Base-by-base conservation (phyloP, 352 stramenopile genomes). In the Phytophthora fragariae region DNA sequence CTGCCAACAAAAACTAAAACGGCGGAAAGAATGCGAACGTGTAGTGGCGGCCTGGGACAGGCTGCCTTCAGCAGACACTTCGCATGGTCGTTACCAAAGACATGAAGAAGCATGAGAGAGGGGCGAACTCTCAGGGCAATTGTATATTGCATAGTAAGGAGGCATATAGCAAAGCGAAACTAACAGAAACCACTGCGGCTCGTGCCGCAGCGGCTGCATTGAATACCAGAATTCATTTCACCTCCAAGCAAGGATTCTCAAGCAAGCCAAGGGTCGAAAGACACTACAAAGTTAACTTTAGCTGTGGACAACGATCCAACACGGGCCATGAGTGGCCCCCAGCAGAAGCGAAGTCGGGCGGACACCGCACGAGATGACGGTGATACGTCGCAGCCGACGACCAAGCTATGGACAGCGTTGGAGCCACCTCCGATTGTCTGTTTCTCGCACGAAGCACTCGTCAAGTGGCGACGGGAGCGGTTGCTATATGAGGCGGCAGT, bases 181-280 rank as follows among this genome's bases (percentile, higher is more conserved):
- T 27, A 27, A 27, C 24, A 27, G 24, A 27, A 27, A 27, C 24
- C 24, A 27, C 24, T 27, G 24, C 37, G 21, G 39, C 39, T 10
- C 0, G 19, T 2, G 37, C 57, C 37, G 57, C 57, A 41, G 57
- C 21, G 21, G 11, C 21, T 62, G 24, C 57, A 62, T 37, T 53
- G 19, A 62, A 53, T 53, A 62, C n/a, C 57, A 53, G 57, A 62
- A 62, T 62, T 53, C 37, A 64, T 53, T 53, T 53, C 46, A 53
- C 46, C 46, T 53, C 46, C 17, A 53, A 53, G 46, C 46, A 53
- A 12, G 17, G 46, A 53, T 53, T 53, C 46, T 53, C n/a, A 53
- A 53, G 46, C 46, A 53, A 53, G 46, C n/a, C 3, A 53, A 53
- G 46, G 17, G 46, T 53, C 46, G 46, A 53, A 53, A 53, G 46